A percentile compares a stretch with the other conserved stretches of the same genome.
Evolutionary conservation across 805 yeast species (phyloP).

Genomic region (Cyberlindnera petersonii): DNA sequence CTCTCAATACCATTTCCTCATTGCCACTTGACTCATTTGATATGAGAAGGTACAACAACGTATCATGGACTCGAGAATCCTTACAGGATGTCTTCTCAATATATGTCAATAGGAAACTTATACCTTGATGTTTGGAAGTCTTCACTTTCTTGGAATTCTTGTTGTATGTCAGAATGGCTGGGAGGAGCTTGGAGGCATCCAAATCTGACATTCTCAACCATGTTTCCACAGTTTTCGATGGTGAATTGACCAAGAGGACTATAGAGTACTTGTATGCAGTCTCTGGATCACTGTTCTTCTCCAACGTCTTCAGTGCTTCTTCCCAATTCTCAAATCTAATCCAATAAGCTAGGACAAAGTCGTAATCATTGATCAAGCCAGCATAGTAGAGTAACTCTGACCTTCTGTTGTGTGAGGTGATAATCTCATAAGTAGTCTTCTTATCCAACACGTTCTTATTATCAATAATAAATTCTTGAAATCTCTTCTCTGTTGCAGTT

Average conservation of each 20-base stretch:
- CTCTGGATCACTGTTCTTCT: conserved; percentile 43
- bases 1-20: conserved; percentile 43
- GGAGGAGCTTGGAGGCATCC: conserved; percentile 62
- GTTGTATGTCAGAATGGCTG: conserved; percentile 71
- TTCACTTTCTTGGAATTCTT: conserved; percentile 40
- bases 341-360: conserved; percentile 66
- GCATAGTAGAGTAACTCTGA: conserved; percentile 67
- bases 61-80: conserved; percentile 58
- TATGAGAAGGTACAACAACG: conserved; percentile 64
- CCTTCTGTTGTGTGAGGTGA: conserved; percentile 61
- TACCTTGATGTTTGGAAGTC: conserved; percentile 54
- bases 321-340: conserved; percentile 69
- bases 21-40: conserved; percentile 26
- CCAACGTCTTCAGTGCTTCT: conserved; percentile 58
- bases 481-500: conserved; percentile 29
- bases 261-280: conserved; percentile 66
- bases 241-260: conserved; percentile 61
- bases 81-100: conserved; percentile 41
- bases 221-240: conserved; percentile 65
- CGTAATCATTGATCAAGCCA: conserved; percentile 59
- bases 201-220: conserved; percentile 64
- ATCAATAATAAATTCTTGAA: conserved; percentile 46
- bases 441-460: conserved; percentile 54
- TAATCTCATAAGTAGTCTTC: conserved; percentile 66
- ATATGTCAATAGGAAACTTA: conserved; percentile 58